Percentiles rank a stretch among this genome's conserved stretches.
Conservation (phyloP, 768 basidiomycete species). For the Russula griseocarnosa region DNA sequence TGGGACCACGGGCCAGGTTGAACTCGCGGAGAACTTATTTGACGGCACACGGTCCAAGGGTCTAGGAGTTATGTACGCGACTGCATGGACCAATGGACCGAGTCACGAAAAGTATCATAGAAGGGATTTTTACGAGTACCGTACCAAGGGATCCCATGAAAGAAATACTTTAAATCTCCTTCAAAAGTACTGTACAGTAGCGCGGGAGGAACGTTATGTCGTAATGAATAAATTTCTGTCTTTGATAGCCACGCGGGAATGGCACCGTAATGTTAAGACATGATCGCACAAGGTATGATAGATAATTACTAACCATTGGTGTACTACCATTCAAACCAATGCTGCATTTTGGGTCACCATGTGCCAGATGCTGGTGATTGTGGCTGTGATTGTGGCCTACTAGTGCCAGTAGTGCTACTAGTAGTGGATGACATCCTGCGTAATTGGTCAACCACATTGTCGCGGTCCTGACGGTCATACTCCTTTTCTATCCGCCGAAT, state of each 20-base stretch:
- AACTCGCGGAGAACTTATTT: no score
- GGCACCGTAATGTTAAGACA: not conserved
- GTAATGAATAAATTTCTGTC: not conserved
- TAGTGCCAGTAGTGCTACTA: not conserved
- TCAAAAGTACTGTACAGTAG: not conserved
- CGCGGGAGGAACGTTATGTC: no score
- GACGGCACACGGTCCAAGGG: no score
- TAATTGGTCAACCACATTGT: not conserved
- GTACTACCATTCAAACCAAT: not conserved
- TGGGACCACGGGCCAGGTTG: no score
- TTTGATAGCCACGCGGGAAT: not conserved
- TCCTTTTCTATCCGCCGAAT: not conserved
- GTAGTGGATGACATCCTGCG: not conserved
- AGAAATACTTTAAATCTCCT: not conserved
- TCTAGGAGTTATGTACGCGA: no score
- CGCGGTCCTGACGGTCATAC: not conserved
- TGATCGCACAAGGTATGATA: not conserved
- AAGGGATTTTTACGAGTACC: no score
- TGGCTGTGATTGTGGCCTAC: not conserved
- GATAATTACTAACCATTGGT: not conserved
- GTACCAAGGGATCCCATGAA: not conserved
- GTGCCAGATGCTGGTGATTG: not conserved
- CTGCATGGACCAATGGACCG: not conserved
- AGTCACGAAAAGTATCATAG: not conserved
- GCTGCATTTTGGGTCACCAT: not conserved